Conservation (phyloP, 768 basidiomycete genomes). For the Steccherinum ochraceum region DNA sequence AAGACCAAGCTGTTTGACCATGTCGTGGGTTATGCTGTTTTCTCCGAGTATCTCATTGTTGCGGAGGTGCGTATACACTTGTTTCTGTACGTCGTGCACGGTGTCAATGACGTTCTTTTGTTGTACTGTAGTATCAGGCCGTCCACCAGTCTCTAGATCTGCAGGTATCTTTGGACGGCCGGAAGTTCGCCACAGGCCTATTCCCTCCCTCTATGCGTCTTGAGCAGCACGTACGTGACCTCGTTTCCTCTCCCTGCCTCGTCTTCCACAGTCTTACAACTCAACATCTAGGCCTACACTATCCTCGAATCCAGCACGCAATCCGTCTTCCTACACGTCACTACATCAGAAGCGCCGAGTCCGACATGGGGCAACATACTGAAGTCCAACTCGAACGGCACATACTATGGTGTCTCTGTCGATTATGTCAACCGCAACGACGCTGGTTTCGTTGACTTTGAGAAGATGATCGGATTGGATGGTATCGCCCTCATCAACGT, state of each 20-base stretch:
- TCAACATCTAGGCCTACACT: constrained; percentile 92
- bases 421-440: constrained; percentile 90
- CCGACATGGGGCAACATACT: constrained; percentile 88
- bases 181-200: constrained; percentile 73
- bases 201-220: constrained; percentile 92
- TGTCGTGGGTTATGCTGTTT: constrained; percentile 94
- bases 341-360: constrained; percentile 69
- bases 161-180: constrained; percentile 90
- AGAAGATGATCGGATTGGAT: constrained; percentile 94
- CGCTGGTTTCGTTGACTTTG: constrained; percentile 89
- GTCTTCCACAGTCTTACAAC: neutral
- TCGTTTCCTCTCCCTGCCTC: neutral
- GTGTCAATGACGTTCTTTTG: no score
- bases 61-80: constrained; percentile 72
- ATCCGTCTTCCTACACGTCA: constrained; percentile 93
- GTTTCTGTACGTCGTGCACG: neutral
- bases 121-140: constrained; percentile 39
- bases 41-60: constrained; percentile 93
- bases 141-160: constrained; percentile 61
- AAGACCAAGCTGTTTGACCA: constrained; percentile 77
- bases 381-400: constrained; percentile 97
- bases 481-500: constrained; percentile 93
- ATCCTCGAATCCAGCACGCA: constrained; percentile 91
- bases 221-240: constrained; percentile 69
- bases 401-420: constrained; percentile 85